Evolutionary conservation across 495 filamentous ascomycete genomes (phyloP).

Genomic region (Bacidia gigantensis): DNA sequence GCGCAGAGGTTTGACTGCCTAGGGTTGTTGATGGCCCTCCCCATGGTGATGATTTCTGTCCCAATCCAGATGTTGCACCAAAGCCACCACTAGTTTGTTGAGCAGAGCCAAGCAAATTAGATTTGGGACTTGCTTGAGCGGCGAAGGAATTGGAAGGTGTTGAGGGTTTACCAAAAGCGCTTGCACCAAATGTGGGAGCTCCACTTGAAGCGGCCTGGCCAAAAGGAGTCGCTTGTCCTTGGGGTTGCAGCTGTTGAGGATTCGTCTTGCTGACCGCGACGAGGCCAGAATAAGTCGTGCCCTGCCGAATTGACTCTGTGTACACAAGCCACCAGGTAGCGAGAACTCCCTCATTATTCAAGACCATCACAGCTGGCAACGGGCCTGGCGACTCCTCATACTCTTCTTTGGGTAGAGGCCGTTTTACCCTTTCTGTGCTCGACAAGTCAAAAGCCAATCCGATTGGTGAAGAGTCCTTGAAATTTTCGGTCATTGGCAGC

Average conservation of each 20-base stretch:
- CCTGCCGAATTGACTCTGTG: slow-evolving; percentile 63
- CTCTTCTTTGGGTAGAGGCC: slow-evolving; percentile 65
- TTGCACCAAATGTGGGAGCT: slow-evolving; percentile 18
- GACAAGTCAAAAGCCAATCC: slow-evolving; percentile 76
- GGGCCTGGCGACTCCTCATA: slow-evolving; percentile 66
- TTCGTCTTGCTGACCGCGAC: slow-evolving; percentile 30
- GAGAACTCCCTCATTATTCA: slow-evolving; percentile 82
- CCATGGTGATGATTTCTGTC: slow-evolving; percentile 22
- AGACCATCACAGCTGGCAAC: slow-evolving; percentile 69
- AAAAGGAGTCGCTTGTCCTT: slow-evolving; percentile 20
- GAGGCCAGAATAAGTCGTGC: slow-evolving; percentile 58
- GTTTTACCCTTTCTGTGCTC: slow-evolving; percentile 57
- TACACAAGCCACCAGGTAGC: slow-evolving; percentile 86
- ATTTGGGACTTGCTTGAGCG: neutral
- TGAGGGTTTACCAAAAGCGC: slow-evolving; percentile 22
- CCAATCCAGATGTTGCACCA: slow-evolving; percentile 23
- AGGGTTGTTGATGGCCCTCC: slow-evolving; percentile 4
- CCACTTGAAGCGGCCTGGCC: slow-evolving; percentile 17
- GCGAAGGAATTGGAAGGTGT: slow-evolving; percentile 8
- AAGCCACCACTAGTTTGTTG: slow-evolving; percentile 19
- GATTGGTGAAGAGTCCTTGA: slow-evolving; percentile 61
- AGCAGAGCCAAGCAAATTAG: slow-evolving; percentile 26
- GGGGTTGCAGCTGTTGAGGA: slow-evolving; percentile 21
- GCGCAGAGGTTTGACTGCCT: slow-evolving; percentile 10
- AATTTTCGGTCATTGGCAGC: slow-evolving; percentile 49